Conservation (phyloP, 805 yeast genomes). For the Candida railenensis region DNA sequence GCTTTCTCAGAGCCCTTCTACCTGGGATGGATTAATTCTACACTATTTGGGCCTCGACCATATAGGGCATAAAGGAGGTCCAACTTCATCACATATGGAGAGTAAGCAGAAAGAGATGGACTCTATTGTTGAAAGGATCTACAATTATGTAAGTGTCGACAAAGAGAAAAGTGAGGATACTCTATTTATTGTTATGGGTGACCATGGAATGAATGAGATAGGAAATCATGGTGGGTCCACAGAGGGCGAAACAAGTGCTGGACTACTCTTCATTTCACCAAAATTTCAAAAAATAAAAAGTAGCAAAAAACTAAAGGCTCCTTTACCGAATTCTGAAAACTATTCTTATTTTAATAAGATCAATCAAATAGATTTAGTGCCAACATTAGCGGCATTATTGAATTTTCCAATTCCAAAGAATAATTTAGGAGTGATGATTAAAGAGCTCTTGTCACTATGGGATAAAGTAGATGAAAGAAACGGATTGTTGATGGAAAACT, state of each 20-base stretch:
- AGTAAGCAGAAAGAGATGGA: constrained; percentile 89
- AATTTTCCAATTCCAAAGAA: constrained; percentile 70
- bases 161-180: constrained; percentile 38
- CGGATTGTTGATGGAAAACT: constrained; percentile 51
- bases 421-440: constrained; percentile 69
- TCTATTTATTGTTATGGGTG: constrained; percentile 78
- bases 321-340: constrained; percentile 36
- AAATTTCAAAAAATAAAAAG: constrained; percentile 37
- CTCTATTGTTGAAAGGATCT: constrained; percentile 52
- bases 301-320: constrained; percentile 27
- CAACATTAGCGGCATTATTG: constrained; percentile 60
- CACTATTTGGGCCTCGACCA: constrained; percentile 96
- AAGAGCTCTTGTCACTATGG: constrained; percentile 57
- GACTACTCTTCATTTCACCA: constrained; percentile 66
- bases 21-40: constrained; percentile 84
- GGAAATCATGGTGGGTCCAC: constrained; percentile 98
- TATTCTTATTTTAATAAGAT: constrained; percentile 54
- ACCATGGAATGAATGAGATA: constrained; percentile 94
- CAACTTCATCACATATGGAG: constrained; percentile 76
- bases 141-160: constrained; percentile 20
- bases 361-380: constrained; percentile 72
- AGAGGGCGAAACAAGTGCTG: constrained; percentile 87
- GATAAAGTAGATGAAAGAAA: constrained; percentile 26
- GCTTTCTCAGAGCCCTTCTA: constrained; percentile 30
- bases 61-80: constrained; percentile 97